These are phyloP conservation scores for Xylariales sp. DNA, from an alignment of 2,329 filamentous ascomycete genomes.

Conservation along the genomic window DNA sequence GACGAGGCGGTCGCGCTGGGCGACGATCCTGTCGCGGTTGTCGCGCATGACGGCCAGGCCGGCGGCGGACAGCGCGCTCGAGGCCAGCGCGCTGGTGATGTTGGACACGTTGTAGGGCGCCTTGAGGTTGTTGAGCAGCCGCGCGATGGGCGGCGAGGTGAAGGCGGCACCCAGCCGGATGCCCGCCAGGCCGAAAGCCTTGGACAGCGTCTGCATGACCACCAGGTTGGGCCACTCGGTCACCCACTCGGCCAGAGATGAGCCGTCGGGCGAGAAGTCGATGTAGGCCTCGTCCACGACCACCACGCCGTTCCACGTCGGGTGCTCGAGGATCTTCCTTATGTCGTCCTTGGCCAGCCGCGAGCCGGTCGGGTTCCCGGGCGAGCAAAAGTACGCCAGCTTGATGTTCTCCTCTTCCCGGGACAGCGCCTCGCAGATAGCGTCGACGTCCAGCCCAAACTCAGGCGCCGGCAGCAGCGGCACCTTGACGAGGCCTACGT, in stretches of 20 bases:
- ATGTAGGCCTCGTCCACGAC: conserved; percentile 91
- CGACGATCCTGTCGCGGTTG: conserved; percentile 66
- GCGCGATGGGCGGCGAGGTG: conserved; percentile 67
- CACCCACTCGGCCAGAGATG: conserved; percentile 88
- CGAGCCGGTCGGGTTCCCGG: conserved; percentile 87
- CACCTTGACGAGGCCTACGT: conserved; percentile 81
- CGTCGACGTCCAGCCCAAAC: conserved; percentile 70
- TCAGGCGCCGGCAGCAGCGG: conserved; percentile 67
- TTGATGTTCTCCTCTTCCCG: conserved; percentile 66
- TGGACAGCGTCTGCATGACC: conserved; percentile 97
- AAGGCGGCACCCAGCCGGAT: conserved; percentile 89
- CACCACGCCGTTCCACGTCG: conserved; percentile 91
- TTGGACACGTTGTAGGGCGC: conserved; percentile 94
- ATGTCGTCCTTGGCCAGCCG: conserved; percentile 74
- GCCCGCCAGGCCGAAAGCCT: conserved; percentile 92
- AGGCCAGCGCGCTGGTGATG: conserved; percentile 78
- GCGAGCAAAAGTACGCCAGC: conserved; percentile 87
- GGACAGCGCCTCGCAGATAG: conserved; percentile 63
- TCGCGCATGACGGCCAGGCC: conserved; percentile 70
- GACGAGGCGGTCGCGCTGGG: conserved; percentile 74
- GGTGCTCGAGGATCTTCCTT: conserved; percentile 70
- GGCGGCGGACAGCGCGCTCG: conserved; percentile 60
- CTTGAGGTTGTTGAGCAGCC: conserved; percentile 85
- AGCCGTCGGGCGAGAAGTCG: conserved; percentile 77
- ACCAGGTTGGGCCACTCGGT: conserved; percentile 91